Evolutionary conservation across 441 rosid species (phyloP).

Genomic region (Pelargonium cotyledonis): DNA sequence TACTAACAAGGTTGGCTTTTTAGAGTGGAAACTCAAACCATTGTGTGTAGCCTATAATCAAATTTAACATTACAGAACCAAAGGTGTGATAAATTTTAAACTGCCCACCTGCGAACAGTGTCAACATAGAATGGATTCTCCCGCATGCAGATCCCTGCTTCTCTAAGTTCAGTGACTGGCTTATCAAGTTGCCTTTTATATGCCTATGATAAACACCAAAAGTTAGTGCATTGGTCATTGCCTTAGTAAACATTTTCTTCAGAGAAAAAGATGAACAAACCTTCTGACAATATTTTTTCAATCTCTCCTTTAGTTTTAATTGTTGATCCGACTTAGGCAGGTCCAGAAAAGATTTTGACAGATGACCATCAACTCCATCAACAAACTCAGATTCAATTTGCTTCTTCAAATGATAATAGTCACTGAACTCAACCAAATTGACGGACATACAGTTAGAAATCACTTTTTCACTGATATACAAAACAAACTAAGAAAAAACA

Average conservation of each 20-base stretch:
- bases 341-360: constrained; percentile 79
- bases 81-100: constrained; percentile 21
- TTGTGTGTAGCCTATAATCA: no score
- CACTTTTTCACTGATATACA: constrained; percentile 12
- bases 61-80: constrained; percentile 2
- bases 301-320: constrained; percentile 69
- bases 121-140: constrained; percentile 95
- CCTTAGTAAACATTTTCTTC: constrained; percentile 16
- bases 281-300: constrained; percentile 92
- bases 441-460: constrained; percentile 23
- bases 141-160: constrained; percentile 99
- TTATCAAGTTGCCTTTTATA: constrained; percentile 81
- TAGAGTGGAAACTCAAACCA: no score
- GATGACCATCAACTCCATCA: constrained; percentile 52
- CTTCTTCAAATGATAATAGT: constrained; percentile 90
- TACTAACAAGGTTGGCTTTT: no score
- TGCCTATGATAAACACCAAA: constrained; percentile 47
- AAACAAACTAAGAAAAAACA: constrained; percentile 15
- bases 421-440: constrained; percentile 46
- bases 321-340: constrained; percentile 86
- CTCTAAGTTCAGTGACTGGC: constrained; percentile 92
- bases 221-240: constrained; percentile 20
- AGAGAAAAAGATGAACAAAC: constrained; percentile 29
- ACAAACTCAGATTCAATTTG: constrained; percentile 93
- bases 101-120: constrained; percentile 86